Evolutionary conservation across 805 yeast genomes (phyloP), one percentile per base, ranked within the genome.

Genomic region (Ascoidea asiatica): DNA sequence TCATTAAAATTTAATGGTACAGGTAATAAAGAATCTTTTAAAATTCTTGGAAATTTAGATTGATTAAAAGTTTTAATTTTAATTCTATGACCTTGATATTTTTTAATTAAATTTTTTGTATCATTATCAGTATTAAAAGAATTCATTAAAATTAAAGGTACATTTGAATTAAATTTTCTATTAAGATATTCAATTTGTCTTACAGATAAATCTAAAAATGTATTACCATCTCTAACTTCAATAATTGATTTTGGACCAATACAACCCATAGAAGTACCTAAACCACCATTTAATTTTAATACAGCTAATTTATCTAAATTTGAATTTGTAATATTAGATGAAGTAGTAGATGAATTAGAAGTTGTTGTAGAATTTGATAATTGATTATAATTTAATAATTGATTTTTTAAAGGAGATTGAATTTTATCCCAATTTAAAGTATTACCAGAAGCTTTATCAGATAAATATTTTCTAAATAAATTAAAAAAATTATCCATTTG

Each of bases 241-340:
- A 92, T 92, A 53, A 92, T 95, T 21, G 95, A 85, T 66, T 89
- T 89, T 52, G 98, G 98, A 47, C 98, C 98, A 50, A 92, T 97
- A 70, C 98, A 92, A 47, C 98, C 98, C 98, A 92, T 92, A 7
- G 97, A 90, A 19, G 98, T 92, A 60, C 98, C 98, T 55, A 92
- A 73, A 39, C 98, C 98, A 72, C 98, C 98, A 62, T 92, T 92
- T 62, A 92, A 75, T 69, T 92, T 92, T 64, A 92, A 73, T 38
- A 92, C 98, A 6, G 97, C 97, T 61, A 92, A 75, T 64, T 89
- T 89, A 54, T 78, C 65, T 57, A 92, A 72, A 4, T 58, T 58
- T 8, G 8, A 11, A 3, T 29, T 29, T 29, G 35, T 29, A 15
- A 2, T 29, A 3, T 3, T 29, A 15, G 8, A 11, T 8, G 8